Conservation (phyloP, 768 basidiomycete genomes). For the Xanthoconium purpureum region DNA sequence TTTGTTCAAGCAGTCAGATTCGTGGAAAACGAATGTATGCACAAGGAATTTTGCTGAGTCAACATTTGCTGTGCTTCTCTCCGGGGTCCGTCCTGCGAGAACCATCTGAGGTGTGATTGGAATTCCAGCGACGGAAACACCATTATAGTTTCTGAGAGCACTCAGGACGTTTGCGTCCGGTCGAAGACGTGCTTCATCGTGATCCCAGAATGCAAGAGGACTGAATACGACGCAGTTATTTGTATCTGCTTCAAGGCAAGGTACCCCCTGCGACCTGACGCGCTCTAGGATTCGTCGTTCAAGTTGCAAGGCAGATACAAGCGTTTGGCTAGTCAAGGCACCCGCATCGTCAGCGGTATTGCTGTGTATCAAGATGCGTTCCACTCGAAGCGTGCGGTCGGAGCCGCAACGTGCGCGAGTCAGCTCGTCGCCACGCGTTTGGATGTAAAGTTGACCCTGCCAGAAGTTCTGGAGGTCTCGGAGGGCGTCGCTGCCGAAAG, state of each 20-base stretch:
- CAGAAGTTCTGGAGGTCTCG: slow-evolving; percentile 71
- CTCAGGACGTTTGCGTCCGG: slow-evolving; percentile 56
- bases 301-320: slow-evolving; percentile 62
- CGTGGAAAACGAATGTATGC: slow-evolving; percentile 80
- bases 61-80: slow-evolving; percentile 48
- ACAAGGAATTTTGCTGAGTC: slow-evolving; percentile 71
- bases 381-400: slow-evolving; percentile 69
- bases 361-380: slow-evolving; percentile 71
- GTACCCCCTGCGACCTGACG: slow-evolving; percentile 38
- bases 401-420: slow-evolving; percentile 68
- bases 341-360: slow-evolving; percentile 39
- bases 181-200: slow-evolving; percentile 52
- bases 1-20: slow-evolving; percentile 63
- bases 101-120: slow-evolving; percentile 73
- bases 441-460: slow-evolving; percentile 61
- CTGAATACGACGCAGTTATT: slow-evolving; percentile 68
- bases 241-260: slow-evolving; percentile 53
- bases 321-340: slow-evolving; percentile 57
- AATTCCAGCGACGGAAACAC: slow-evolving; percentile 56
- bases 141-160: slow-evolving; percentile 55
- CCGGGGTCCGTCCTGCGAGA: slow-evolving; percentile 61
- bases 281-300: slow-evolving; percentile 53
- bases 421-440: slow-evolving; percentile 66
- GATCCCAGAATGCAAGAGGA: slow-evolving; percentile 72
- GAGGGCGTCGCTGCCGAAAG: slow-evolving; percentile 51